phyloP scores from a whole-genome alignment of 1,284 basidiomycete species.

The Cutaneotrichosporon cutaneum region DNA sequence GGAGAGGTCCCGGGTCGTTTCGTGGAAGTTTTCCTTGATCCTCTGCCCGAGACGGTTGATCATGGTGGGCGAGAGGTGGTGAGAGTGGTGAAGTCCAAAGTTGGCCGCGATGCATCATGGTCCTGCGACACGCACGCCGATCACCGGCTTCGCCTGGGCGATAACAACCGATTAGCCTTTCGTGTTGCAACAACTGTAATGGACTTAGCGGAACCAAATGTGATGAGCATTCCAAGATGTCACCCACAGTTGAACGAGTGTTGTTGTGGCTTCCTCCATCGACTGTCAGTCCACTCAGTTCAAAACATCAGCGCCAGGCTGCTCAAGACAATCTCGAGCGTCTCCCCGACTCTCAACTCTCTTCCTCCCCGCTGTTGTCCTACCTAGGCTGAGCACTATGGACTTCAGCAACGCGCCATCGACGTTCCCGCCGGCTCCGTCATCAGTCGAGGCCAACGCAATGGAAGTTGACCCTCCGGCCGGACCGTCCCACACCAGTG shows the following conservation, averaged over 20 bases:
- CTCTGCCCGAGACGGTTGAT: slow-evolving; percentile 52
- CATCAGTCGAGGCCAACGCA: slow-evolving; percentile 17
- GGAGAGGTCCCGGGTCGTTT: slow-evolving; percentile 52
- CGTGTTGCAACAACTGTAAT: too few species aligned
- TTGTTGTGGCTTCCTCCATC: background rate
- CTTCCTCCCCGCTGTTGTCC: background rate
- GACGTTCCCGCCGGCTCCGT: background rate
- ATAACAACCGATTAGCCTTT: background rate
- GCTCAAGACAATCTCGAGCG: background rate
- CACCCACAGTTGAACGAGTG: background rate
- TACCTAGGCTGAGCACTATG: background rate
- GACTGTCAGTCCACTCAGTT: background rate
- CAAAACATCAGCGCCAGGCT: background rate
- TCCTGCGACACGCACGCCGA: background rate
- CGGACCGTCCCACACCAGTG: background rate
- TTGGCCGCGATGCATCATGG: background rate
- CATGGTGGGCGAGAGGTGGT: slow-evolving; percentile 17
- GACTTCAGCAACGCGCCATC: slow-evolving; percentile 6
- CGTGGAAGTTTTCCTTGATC: slow-evolving; percentile 54
- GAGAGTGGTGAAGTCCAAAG: background rate
- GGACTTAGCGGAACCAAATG: background rate
- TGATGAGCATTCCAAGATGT: background rate
- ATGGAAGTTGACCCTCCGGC: slow-evolving; percentile 31
- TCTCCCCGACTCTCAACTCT: background rate
- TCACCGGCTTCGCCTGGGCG: background rate